Percentiles rank a stretch among this genome's conserved stretches.
Evolutionary conservation across 768 basidiomycete genomes (phyloP).

Genomic region (Galerina marginata): DNA sequence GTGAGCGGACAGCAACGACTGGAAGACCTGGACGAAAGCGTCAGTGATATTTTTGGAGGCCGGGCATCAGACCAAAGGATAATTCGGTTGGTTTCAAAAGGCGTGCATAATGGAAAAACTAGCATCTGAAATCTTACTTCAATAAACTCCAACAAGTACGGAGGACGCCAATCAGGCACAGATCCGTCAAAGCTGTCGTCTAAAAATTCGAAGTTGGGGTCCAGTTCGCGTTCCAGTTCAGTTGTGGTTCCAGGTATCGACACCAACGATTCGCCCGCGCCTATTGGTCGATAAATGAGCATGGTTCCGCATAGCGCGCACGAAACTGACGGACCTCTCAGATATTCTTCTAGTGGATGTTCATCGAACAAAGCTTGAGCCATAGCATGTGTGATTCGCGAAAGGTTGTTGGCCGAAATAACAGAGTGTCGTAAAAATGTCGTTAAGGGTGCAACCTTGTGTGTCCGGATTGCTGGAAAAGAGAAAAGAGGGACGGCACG

Average conservation of each 20-base stretch:
- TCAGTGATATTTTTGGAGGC: slow-evolving; percentile 16
- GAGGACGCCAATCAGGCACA: slow-evolving; percentile 44
- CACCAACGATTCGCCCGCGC: slow-evolving; percentile 62
- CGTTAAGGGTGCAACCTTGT: slow-evolving; percentile 20
- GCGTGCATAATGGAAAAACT: not conserved
- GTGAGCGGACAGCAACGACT: slow-evolving; percentile 41
- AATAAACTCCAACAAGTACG: slow-evolving; percentile 36
- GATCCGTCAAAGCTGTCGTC: slow-evolving; percentile 33
- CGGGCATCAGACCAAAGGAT: not conserved
- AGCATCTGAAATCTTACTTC: slow-evolving; percentile 42
- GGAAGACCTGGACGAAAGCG: slow-evolving; percentile 38
- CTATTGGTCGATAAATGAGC: slow-evolving; percentile 35
- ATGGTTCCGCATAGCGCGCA: not conserved
- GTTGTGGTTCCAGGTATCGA: slow-evolving; percentile 61
- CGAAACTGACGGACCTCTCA: slow-evolving; percentile 54
- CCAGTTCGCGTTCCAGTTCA: slow-evolving; percentile 44
- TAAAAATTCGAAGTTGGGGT: slow-evolving; percentile 32
- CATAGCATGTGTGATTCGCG: slow-evolving; percentile 46
- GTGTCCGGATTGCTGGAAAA: slow-evolving; percentile 2
- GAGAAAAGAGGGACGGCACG: slow-evolving; percentile 17
- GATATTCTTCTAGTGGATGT: slow-evolving; percentile 76
- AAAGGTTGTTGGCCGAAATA: slow-evolving; percentile 3
- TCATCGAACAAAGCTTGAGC: slow-evolving; percentile 81
- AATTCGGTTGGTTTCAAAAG: not conserved
- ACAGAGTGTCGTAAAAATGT: slow-evolving; percentile 25